Base-by-base conservation (phyloP, 805 yeast genomes). In the Cyberlindnera mycetangii region DNA sequence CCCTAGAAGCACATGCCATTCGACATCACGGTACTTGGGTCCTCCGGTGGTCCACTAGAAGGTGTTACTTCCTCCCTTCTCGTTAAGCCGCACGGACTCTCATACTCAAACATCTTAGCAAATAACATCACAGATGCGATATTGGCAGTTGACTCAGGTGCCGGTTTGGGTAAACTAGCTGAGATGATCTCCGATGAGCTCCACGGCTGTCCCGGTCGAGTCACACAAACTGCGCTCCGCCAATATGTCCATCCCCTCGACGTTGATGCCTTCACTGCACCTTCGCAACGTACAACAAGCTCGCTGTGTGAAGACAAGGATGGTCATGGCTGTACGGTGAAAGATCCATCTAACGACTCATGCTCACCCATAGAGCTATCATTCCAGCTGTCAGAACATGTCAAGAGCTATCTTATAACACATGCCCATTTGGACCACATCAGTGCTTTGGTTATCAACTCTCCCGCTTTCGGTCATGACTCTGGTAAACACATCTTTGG, bases 351-450 rank as follows among this genome's bases (percentile, higher is more conserved):
- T 12, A 17, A 18, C 16, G 11, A 25, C 9, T 5, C 27, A 36
- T 20, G 17, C 5, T 52, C 66, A 22, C 59, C 73, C 9, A 60
- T 64, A 40, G 53, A 60, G 39, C 41, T 59, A 18, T 58, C 75
- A 4, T 52, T 54, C 37, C 40, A 50, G 24, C 32, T 80, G 5
- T 61, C 71, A 24, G 62, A 64, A 5, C 50, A 61, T 7, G 58
- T 81, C 2, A 58, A 65, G 7, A 67, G 67, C 25, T 78, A 74
- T 50, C 66, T 83, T 38, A 74, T 89, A 21, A 78, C 96, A 1
- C 97, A 89, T 62, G 78, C 92, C 0, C 97, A 89, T 63, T 59
- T 89, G 41, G 97, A 89, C 61, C 97, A 89, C 60, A 70, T 88
- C 12, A 60, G 75, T 9, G 86, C 84, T 0, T 58, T 89, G 38